These are phyloP conservation scores for Eucalyptus rudis DNA, from an alignment of 345 rosid species.

Conservation along the genomic window DNA sequence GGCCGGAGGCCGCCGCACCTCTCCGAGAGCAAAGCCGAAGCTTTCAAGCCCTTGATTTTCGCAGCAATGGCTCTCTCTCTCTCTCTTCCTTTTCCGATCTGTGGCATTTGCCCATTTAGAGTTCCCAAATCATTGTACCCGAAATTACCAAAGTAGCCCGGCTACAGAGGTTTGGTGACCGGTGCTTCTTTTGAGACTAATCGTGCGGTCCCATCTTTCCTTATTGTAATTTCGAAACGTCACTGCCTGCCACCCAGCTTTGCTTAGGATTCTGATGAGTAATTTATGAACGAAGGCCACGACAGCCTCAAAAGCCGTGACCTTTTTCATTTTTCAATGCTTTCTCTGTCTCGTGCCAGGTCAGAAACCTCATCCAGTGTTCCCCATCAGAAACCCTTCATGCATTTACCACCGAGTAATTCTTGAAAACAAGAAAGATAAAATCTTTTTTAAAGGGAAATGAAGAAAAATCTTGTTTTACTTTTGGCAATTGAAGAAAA, in stretches of 20 bases:
- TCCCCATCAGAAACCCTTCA: neutral
- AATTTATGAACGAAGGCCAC: neutral
- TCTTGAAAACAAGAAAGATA: neutral
- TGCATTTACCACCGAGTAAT: neutral
- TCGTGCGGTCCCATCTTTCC: neutral
- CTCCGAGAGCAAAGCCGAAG: neutral
- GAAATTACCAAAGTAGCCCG: neutral
- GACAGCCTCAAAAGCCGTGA: neutral
- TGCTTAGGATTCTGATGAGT: neutral
- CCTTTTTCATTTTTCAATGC: neutral
- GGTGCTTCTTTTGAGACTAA: neutral
- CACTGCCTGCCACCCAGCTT: neutral
- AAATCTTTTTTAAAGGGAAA: neutral
- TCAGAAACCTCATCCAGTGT: neutral
- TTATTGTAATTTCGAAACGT: neutral
- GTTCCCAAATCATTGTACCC: neutral
- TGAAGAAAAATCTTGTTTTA: neutral
- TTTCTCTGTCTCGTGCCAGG: neutral
- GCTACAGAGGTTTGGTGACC: neutral
- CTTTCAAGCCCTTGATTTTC: neutral
- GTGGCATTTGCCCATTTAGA: neutral
- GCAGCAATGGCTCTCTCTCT: neutral
- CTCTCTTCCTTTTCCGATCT: neutral
- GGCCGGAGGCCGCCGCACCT: neutral
- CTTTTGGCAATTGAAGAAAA: neutral